Evolutionary conservation across 2,329 filamentous ascomycete species (phyloP).

Genomic region (Pseudogymnoascus sp.): DNA sequence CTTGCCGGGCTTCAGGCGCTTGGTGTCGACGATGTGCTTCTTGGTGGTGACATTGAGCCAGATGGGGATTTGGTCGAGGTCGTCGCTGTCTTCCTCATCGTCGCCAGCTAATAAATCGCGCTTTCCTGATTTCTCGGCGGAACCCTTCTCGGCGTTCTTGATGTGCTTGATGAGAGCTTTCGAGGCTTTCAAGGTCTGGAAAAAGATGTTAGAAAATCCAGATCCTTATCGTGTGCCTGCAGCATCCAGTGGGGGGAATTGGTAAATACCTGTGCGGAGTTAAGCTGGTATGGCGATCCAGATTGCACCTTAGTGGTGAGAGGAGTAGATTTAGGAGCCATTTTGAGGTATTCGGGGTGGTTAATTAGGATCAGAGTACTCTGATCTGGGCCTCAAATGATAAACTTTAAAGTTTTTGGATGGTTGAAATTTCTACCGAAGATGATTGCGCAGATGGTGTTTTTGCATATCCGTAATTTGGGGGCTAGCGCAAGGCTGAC

Average conservation of each 20-base stretch:
- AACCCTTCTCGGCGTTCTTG: constrained; percentile 45
- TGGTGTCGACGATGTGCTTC: constrained; percentile 61
- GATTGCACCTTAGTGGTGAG: constrained; percentile 28
- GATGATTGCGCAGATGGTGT: constrained; percentile 1
- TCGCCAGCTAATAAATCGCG: constrained; percentile 46
- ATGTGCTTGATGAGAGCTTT: constrained; percentile 55
- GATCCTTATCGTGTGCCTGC: neutral
- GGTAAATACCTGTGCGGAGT: constrained; percentile 24
- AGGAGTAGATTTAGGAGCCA: constrained; percentile 24
- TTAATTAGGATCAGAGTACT: constrained; percentile 6
- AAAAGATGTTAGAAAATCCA: neutral
- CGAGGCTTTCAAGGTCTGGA: constrained; percentile 52
- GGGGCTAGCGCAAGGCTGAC: neutral
- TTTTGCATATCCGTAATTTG: neutral
- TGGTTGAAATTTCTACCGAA: constrained; percentile 11
- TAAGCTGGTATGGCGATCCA: constrained; percentile 29
- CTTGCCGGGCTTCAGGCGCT: constrained; percentile 74
- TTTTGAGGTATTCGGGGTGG: constrained; percentile 14
- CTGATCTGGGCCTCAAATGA: constrained; percentile 7
- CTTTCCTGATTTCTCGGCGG: constrained; percentile 40
- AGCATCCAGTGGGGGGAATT: neutral
- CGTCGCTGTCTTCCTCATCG: constrained; percentile 36
- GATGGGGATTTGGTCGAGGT: constrained; percentile 43
- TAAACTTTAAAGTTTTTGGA: constrained; percentile 10
- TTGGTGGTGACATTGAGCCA: constrained; percentile 59